Conservation (phyloP, 805 yeast species). For the Metschnikowia henanensis region DNA sequence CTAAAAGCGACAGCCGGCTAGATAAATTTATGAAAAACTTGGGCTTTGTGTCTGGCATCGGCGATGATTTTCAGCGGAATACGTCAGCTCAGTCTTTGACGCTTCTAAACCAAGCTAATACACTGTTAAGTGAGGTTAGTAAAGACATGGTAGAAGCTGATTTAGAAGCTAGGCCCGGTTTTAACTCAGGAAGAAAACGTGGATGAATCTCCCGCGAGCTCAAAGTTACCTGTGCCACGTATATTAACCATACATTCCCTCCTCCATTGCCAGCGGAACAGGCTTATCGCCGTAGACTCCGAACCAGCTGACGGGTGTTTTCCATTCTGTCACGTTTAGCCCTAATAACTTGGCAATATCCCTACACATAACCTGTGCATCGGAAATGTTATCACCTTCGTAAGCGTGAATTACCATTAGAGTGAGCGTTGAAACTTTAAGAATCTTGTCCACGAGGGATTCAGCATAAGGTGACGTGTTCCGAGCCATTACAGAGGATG, state of each 20-base stretch:
- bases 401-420: conserved; percentile 65
- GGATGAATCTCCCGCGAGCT: too few relatives aligned
- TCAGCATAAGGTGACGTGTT: conserved; percentile 16
- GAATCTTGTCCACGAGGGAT: conserved; percentile 13
- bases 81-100: too few relatives aligned
- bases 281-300: conserved; percentile 81
- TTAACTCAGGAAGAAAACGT: too few relatives aligned
- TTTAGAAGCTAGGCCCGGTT: too few relatives aligned
- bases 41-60: too few relatives aligned
- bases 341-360: conserved; percentile 30
- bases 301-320: conserved; percentile 75
- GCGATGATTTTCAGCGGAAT: too few relatives aligned
- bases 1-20: conserved; percentile 13
- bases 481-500: conserved; percentile 10
- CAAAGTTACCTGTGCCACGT: too few relatives aligned
- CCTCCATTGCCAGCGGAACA: conserved; percentile 67
- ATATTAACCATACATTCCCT: conserved; percentile 64
- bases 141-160: too few relatives aligned
- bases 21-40: too few relatives aligned
- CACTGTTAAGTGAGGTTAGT: too few relatives aligned
- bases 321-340: conserved; percentile 31
- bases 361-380: conserved; percentile 57
- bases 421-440: conserved; percentile 23
- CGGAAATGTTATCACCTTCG: conserved; percentile 86
- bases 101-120: too few relatives aligned